A percentile compares a stretch with the other conserved stretches of the same genome.
Evolutionary conservation across 768 basidiomycete genomes (phyloP).

Genomic region (Suillus ampliporus): DNA sequence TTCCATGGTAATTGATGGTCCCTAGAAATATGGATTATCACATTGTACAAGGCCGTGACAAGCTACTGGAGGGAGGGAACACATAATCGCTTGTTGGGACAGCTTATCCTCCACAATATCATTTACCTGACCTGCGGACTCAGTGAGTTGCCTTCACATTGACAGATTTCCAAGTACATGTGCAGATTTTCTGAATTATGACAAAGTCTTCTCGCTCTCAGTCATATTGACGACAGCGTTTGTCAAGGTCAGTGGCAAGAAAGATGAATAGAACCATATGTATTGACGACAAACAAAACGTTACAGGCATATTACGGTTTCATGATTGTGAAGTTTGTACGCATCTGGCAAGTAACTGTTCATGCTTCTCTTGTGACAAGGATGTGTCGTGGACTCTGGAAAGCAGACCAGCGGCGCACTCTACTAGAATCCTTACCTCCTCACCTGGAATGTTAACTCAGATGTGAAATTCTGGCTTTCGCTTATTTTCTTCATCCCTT

Average conservation of each 20-base stretch:
- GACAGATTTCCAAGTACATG: not conserved
- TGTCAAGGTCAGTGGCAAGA: not conserved
- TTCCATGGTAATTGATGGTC: not conserved
- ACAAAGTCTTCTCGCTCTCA: not conserved
- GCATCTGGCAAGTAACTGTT: slow-evolving; percentile 5
- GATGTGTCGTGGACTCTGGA: slow-evolving; percentile 8
- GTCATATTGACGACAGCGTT: not conserved
- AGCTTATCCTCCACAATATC: not conserved
- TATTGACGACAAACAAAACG: not conserved
- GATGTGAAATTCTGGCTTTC: not conserved
- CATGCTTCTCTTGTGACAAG: slow-evolving; percentile 6
- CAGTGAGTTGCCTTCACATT: not conserved
- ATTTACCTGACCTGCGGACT: slow-evolving; percentile 9
- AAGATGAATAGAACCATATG: not conserved
- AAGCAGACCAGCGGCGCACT: not conserved
- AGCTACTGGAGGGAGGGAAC: slow-evolving; percentile 4
- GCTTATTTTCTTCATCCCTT: not conserved
- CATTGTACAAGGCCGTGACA: not conserved
- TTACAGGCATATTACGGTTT: not conserved
- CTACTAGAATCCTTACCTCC: not conserved
- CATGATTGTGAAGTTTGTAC: slow-evolving; percentile 7
- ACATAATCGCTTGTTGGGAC: not conserved
- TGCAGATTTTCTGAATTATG: not conserved
- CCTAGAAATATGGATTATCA: not conserved
- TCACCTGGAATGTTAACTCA: not conserved